Evolutionary conservation across 1,284 basidiomycete species (phyloP).

Genomic region (Exobasidium cylindrosporum): DNA sequence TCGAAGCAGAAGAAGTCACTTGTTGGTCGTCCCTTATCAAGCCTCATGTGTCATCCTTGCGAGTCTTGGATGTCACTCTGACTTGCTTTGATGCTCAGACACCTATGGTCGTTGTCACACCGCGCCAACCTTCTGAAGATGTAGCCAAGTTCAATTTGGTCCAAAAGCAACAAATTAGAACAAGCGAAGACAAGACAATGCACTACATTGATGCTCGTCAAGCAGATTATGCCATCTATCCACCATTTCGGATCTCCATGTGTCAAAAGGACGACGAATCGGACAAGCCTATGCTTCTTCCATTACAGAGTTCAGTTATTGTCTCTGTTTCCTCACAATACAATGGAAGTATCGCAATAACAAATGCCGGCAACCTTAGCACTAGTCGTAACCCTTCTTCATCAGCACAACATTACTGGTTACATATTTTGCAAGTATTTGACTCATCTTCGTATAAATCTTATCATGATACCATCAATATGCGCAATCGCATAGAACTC

Average conservation of each 20-base stretch:
- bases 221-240: not conserved
- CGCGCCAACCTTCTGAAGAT: not conserved
- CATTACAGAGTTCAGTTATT: slow-evolving; percentile 6
- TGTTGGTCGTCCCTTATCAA: slow-evolving; percentile 1
- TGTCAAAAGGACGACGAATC: not conserved
- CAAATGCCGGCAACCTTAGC: not conserved
- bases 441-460: not conserved
- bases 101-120: not conserved
- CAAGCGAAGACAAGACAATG: not conserved
- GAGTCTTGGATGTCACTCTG: slow-evolving; percentile 1
- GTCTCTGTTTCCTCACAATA: not conserved
- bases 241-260: not conserved
- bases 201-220: slow-evolving; percentile 1
- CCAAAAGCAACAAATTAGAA: not conserved
- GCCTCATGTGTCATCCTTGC: not conserved
- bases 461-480: not conserved
- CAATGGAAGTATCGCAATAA: not conserved
- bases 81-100: not conserved
- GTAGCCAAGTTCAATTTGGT: not conserved
- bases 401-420: slow-evolving; percentile 12
- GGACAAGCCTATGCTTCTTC: not conserved
- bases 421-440: slow-evolving; percentile 16
- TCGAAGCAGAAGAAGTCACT: slow-evolving; percentile 20
- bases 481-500: not conserved
- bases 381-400: not conserved